phyloP scores from a whole-genome alignment of 2,329 filamentous ascomycete species.

The Alternaria longipes region DNA sequence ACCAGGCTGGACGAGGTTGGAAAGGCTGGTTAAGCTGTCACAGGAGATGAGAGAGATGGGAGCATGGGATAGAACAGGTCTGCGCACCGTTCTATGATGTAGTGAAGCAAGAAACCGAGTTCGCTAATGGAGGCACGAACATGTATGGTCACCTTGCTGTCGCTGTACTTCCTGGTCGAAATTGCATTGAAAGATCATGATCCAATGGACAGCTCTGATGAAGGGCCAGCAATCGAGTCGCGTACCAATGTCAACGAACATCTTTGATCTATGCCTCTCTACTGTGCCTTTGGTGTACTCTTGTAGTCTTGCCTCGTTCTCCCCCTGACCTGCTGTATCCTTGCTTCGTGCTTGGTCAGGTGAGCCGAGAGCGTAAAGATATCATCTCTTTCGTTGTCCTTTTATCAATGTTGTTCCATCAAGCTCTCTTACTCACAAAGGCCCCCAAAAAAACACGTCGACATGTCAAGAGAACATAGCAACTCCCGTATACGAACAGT shows the following conservation, averaged over 20 bases:
- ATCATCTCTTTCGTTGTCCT: not conserved
- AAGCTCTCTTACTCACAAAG: not conserved
- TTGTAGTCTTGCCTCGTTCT: not conserved
- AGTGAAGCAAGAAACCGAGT: not conserved
- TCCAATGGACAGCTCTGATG: not conserved
- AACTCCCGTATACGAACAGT: not conserved
- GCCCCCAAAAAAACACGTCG: not conserved
- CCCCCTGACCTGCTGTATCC: not conserved
- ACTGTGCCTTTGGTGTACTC: not conserved
- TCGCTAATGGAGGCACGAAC: not conserved
- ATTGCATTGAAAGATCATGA: not conserved
- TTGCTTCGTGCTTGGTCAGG: not conserved
- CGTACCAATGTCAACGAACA: not conserved
- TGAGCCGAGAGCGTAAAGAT: not conserved
- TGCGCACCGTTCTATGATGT: not conserved
- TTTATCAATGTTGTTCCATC: not conserved
- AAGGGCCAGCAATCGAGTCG: not conserved
- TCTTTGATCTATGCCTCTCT: not conserved
- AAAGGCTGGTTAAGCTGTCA: constrained; percentile 24
- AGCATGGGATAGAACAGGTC: not conserved
- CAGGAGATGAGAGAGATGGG: not conserved
- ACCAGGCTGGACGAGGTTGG: constrained; percentile 67
- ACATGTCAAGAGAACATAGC: not conserved
- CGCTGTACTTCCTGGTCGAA: not conserved
- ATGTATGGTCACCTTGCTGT: not conserved